A percentile compares a stretch with the other conserved stretches of the same genome.
Evolutionary conservation across 2,329 filamentous ascomycete genomes (phyloP).

Genomic region (Didymella exigua): DNA sequence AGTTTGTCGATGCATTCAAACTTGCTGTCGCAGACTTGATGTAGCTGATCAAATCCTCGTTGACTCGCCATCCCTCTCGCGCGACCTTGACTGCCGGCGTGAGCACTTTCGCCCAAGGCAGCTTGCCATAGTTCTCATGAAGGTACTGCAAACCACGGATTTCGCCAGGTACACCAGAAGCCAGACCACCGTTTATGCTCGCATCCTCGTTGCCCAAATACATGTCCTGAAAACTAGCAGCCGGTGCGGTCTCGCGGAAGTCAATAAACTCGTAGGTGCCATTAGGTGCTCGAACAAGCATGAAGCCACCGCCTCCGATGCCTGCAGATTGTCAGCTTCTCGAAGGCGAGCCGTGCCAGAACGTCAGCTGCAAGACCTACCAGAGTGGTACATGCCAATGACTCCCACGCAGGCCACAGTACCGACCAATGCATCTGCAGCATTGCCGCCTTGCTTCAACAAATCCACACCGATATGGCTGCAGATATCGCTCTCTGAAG

Average conservation of each 20-base stretch:
- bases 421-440: slow-evolving; percentile 56
- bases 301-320: slow-evolving; percentile 89
- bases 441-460: slow-evolving; percentile 57
- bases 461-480: slow-evolving; percentile 55
- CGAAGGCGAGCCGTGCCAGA: not conserved
- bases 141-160: slow-evolving; percentile 79
- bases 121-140: slow-evolving; percentile 70
- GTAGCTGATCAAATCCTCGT: slow-evolving; percentile 74
- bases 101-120: slow-evolving; percentile 66
- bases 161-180: slow-evolving; percentile 71
- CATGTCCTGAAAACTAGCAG: slow-evolving; percentile 83
- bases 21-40: slow-evolving; percentile 60
- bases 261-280: slow-evolving; percentile 87
- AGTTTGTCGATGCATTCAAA: slow-evolving; percentile 57
- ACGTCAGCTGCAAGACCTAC: slow-evolving; percentile 25
- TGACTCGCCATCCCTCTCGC: slow-evolving; percentile 63
- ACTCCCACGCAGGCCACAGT: slow-evolving; percentile 56
- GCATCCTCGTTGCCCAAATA: slow-evolving; percentile 71
- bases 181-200: slow-evolving; percentile 74
- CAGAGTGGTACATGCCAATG: slow-evolving; percentile 55
- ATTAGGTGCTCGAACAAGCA: slow-evolving; percentile 73
- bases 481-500: slow-evolving; percentile 53
- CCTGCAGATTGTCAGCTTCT: slow-evolving; percentile 52
- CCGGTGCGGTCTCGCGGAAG: slow-evolving; percentile 86
- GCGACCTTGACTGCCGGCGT: slow-evolving; percentile 76